These are phyloP conservation scores for Ganoderma lingzhi DNA, from an alignment of 1,284 basidiomycete genomes.

Conservation along the genomic window DNA sequence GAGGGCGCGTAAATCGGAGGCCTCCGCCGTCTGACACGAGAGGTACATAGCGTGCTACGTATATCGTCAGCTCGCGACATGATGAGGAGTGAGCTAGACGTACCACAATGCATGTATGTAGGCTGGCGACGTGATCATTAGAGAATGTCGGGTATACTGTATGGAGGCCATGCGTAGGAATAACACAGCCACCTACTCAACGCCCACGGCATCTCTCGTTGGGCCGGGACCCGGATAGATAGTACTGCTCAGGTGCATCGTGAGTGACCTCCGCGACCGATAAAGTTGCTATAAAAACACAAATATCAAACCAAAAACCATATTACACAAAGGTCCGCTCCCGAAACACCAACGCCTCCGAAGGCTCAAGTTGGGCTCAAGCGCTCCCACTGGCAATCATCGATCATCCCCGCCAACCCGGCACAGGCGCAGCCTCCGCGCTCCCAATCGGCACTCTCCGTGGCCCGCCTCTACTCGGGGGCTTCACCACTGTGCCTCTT, in stretches of 20 bases:
- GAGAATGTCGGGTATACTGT: neutral
- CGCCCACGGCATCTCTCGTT: neutral
- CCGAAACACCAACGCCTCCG: neutral
- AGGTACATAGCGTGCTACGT: neutral
- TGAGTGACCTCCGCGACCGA: neutral
- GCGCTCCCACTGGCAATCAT: neutral
- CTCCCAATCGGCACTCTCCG: slow-evolving; percentile 66
- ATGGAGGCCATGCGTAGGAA: neutral
- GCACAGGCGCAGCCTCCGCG: slow-evolving; percentile 56
- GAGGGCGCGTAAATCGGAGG: too few relatives aligned
- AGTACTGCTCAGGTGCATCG: neutral
- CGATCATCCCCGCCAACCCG: slow-evolving; percentile 43
- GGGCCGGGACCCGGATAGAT: too few relatives aligned
- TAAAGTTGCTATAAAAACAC: neutral
- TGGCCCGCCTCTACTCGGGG: slow-evolving; percentile 49
- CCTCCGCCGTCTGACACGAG: neutral
- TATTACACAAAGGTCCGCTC: neutral
- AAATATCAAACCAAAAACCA: neutral
- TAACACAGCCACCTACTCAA: slow-evolving; percentile 5
- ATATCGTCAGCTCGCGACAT: neutral
- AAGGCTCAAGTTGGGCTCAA: neutral
- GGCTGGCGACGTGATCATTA: neutral
- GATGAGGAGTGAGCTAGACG: neutral
- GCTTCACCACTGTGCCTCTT: slow-evolving; percentile 18
- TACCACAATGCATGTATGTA: neutral